phyloP scores from a whole-genome alignment of 495 filamentous ascomycete genomes.

The Daldinia bambusicola region DNA sequence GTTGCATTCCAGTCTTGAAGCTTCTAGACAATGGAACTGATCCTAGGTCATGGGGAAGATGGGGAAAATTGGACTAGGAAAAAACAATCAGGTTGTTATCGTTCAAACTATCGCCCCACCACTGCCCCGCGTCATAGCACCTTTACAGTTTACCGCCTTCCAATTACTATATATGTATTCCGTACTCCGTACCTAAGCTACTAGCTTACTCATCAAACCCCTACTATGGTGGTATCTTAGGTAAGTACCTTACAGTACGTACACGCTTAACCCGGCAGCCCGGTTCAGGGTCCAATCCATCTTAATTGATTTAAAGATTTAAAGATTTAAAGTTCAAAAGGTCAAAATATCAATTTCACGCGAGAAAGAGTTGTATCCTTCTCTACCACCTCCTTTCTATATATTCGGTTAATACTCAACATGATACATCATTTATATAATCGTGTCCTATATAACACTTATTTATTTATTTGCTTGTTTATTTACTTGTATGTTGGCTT shows the following conservation, averaged over 20 bases:
- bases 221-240: too few relatives aligned
- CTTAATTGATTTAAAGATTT: constrained; percentile 3
- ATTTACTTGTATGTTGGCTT: background rate
- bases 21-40: constrained; percentile 14
- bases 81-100: constrained; percentile 27
- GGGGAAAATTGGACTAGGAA: constrained; percentile 5
- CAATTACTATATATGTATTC: too few relatives aligned
- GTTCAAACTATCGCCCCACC: constrained; percentile 33
- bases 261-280: constrained; percentile 12
- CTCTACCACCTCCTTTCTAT: background rate
- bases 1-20: constrained; percentile 32
- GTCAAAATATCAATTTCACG: too few relatives aligned
- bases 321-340: background rate
- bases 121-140: constrained; percentile 38
- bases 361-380: background rate
- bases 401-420: background rate
- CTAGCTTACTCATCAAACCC: background rate
- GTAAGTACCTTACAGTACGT: too few relatives aligned
- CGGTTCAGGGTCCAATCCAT: constrained; percentile 24
- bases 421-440: background rate
- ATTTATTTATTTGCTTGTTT: background rate
- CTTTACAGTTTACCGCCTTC: too few relatives aligned
- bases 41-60: background rate
- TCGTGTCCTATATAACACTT: background rate
- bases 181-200: too few relatives aligned